Evolutionary conservation across 345 rosid genomes (phyloP), one percentile per base, ranked within the genome.

Genomic region (Odontarrhena argentea): DNA sequence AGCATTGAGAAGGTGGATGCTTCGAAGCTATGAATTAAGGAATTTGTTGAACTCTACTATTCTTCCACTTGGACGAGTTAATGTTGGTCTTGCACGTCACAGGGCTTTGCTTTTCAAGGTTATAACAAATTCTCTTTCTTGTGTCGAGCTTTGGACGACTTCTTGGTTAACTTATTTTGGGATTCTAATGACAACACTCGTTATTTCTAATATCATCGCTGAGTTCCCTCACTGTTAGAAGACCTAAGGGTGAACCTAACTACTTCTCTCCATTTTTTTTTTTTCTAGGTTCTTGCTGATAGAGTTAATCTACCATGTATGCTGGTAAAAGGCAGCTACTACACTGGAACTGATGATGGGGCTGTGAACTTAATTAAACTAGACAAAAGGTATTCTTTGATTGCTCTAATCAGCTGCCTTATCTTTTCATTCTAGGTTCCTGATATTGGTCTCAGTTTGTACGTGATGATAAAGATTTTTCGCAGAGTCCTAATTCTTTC

Each of bases 21-120:
- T 60, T 49, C 87, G 88, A 66, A 87, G 84, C 76, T 58, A 55
- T 32, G 85, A 89, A 67, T 79, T 92, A 44, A 84, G 81, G 52
- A 79, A 68, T 75, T 81, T 84, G 62, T 79, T 86, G 71, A 85
- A 83, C 51, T 69, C 83, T 36, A 72, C 81, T 61, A 71, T 87
- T 78, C 81, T 89, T 79, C 98, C 98, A 8, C 96, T 92, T 64
- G 98, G 98, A 15, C 63, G 75, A 14, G 86, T 92, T 67, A 87
- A 89, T 75, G 79, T 89, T 62, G 98, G 98, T 68, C 92, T 92
- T 73, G 92, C 98, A 72, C 93, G 96, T 41, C 98, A 92, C 70
- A 76, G 98, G 78, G 98, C 98, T 69, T 75, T 89, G 80, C 97
- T 92, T 71, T 92, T 92, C 76, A 92, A 92, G 98, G 98, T 92